Evolutionary conservation across 1,284 basidiomycete species (phyloP), one percentile per base, ranked within the genome.

Genomic region (Xerocomus cyaneibrunnescens): DNA sequence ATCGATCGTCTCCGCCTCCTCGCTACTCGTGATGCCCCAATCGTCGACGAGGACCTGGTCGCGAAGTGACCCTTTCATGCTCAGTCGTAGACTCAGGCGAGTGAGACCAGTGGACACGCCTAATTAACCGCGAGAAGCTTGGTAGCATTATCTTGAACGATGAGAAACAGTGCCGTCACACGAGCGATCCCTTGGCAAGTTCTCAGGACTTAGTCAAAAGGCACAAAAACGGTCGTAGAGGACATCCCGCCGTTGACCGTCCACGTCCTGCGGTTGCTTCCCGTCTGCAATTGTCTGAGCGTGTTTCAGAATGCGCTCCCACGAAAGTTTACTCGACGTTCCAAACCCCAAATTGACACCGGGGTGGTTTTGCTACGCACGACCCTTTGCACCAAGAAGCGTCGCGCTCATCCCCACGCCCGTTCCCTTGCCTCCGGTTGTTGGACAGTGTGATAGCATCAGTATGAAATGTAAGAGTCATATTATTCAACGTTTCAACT

Each of bases 191-290:
- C 88, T 14, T 82, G 79, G 78, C 74, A 74, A 50, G 77, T 97
- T 7, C 42, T 94, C 43, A 73, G 74, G 51, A 76, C 76, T 57
- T 99, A 96, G 94, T 49, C 94, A 31, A 72, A 68, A 25, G 96
- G 95, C 3, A 74, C 91, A 58, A 84, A 81, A 62, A 77, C 56
- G 0, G 46, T 91, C 54, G 79, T 99, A 3, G 74, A 98, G 53
- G 96, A 98, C 69, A 90, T 98, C 7, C 96, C 96, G n/a, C 72
- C 98, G 45, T 75, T 98, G 50, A 89, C n/a, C n/a, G n/a, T n/a
- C n/a, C n/a, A n/a, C n/a, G n/a, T n/a, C n/a, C n/a, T n/a, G n/a
- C n/a, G n/a, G n/a, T n/a, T n/a, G n/a, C n/a, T n/a, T n/a, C n/a
- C n/a, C n/a, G n/a, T n/a, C n/a, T n/a, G n/a, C n/a, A n/a, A n/a